phyloP scores from a whole-genome alignment of 208 protist genomes.

The Trichomonas gallinae region DNA sequence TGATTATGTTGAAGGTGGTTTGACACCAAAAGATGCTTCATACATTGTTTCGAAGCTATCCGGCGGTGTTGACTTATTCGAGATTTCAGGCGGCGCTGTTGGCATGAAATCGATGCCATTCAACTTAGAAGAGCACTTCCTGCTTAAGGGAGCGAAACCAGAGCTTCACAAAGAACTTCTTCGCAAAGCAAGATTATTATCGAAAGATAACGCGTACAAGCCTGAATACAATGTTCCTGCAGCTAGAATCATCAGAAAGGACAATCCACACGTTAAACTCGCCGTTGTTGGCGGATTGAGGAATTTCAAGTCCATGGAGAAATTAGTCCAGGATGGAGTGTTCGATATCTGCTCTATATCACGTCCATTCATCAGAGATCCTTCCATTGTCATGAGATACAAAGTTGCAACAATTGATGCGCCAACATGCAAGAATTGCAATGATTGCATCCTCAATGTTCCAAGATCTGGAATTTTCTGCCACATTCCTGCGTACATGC shows the following conservation, averaged over 20 bases:
- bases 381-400: neutral
- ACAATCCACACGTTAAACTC: neutral
- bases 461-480: neutral
- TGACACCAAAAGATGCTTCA: neutral
- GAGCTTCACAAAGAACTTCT: neutral
- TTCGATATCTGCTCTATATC: neutral
- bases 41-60: neutral
- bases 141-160: neutral
- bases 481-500: neutral
- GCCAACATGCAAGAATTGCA: neutral
- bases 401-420: neutral
- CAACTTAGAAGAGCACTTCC: neutral
- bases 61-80: neutral
- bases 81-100: neutral
- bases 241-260: neutral
- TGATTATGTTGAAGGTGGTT: neutral
- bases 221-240: neutral
- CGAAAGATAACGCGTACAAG: neutral
- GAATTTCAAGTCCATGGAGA: neutral
- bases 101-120: neutral
- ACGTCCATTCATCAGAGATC: neutral
- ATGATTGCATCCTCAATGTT: neutral
- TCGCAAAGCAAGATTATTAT: neutral
- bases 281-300: neutral
- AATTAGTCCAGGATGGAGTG: neutral